Base-by-base conservation (phyloP, 306 rosid species). In the Cicer cuneatum region DNA sequence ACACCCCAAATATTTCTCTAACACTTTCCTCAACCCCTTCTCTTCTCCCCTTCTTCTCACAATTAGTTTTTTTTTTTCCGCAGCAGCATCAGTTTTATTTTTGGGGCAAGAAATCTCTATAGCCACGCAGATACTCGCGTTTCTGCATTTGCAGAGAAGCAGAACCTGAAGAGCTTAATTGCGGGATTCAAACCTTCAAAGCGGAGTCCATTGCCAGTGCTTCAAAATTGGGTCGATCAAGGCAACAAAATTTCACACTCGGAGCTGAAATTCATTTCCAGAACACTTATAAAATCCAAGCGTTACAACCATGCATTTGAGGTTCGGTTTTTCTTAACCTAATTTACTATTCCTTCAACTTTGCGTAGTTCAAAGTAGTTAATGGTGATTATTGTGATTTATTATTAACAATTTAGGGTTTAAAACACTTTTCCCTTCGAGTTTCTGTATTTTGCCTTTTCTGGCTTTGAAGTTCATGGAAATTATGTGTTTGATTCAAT, bases 271-370 rank as follows among this genome's bases (percentile, higher is more conserved):
- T 56, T 74, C 75, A 68, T 83, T 72, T 43, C 76, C 74, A 66
- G 70, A 39, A 78, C 68, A 38, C 89, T 91, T 10, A 43, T 83
- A 63, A 83, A 81, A 69, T 80, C 83, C n/a, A 89, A 85, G 48
- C 89, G 92, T 78, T 81, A 82, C 63, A 54, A 69, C 15, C 87
- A 86, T 69, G 93, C 93, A 5, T 87, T 86, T 1, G 80, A 93
- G 98, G 97, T 89, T 63, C 54, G 7, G 7, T 56, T 77, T 61
- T 64, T 38, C 19, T 68, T 19, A 9, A 41, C 24, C 37, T 5
- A 13, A 29, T 46, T 29, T 35, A 10, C 24, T n/a, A 8, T 59
- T 47, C 7, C 52, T 63, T 43, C 59, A n/a, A 49, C 5, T n/a
- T 35, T 16, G 41, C 38, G 35, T 53, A 49, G 47, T 75, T 64